phyloP scores from a whole-genome alignment of 2,329 filamentous ascomycete genomes.

The Beauveria sp. region DNA sequence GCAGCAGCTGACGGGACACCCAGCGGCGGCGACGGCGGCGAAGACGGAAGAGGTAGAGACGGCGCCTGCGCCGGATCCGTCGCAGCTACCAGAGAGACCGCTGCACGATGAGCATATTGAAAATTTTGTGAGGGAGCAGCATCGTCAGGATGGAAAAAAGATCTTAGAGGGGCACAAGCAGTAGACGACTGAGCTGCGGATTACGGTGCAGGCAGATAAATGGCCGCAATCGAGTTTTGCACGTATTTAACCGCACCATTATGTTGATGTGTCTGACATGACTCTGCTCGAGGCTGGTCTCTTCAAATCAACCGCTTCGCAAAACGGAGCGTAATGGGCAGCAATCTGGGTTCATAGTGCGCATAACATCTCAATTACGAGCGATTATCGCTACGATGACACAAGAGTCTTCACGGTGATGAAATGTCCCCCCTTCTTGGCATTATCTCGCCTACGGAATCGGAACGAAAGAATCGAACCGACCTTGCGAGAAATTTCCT shows the following conservation, averaged over 20 bases:
- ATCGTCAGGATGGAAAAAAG: constrained; percentile 30
- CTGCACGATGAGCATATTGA: constrained; percentile 41
- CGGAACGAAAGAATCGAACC: constrained; percentile 22
- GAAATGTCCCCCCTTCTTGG: constrained; percentile 53
- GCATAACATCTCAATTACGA: background rate
- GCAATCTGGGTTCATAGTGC: too few relatives aligned
- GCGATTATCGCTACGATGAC: background rate
- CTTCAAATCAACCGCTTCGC: too few relatives aligned
- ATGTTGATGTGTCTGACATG: too few relatives aligned
- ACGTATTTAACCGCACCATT: too few relatives aligned
- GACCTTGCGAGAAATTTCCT: constrained; percentile 50
- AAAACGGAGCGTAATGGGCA: too few relatives aligned
- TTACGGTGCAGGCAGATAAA: too few relatives aligned
- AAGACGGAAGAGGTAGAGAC: constrained; percentile 8
- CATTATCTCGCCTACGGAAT: constrained; percentile 45
- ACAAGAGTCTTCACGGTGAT: constrained; percentile 11
- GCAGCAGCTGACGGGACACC: constrained; percentile 24
- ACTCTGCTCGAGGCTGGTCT: too few relatives aligned
- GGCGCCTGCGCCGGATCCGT: constrained; percentile 9
- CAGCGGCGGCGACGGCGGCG: constrained; percentile 7
- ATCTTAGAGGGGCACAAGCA: constrained; percentile 15
- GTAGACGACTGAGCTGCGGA: background rate
- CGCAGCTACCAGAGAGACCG: constrained; percentile 35
- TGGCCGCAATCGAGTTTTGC: too few relatives aligned
- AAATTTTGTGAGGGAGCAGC: constrained; percentile 45